A percentile compares a stretch with the other conserved stretches of the same genome.
These are phyloP conservation scores for Candolleomyces aberdarensis DNA, from an alignment of 768 basidiomycete genomes.

Conservation along the genomic window DNA sequence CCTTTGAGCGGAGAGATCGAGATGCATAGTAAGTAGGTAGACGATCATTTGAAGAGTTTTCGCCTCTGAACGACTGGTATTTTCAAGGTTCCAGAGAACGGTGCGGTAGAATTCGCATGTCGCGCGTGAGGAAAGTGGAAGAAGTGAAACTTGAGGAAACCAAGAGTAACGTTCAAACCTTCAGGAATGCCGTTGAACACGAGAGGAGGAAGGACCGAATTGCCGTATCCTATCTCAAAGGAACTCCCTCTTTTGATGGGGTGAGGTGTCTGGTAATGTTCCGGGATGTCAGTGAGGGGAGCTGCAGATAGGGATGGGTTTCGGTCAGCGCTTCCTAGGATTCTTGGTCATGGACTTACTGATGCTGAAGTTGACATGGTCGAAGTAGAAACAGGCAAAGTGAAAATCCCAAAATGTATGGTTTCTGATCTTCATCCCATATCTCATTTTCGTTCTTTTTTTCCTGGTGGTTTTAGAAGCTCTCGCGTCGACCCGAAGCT, in stretches of 20 bases:
- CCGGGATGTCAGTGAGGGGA: constrained; percentile 20
- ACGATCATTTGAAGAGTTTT: too few species aligned
- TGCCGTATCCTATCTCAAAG: constrained; percentile 38
- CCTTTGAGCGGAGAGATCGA: too few species aligned
- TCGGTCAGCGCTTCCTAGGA: neutral
- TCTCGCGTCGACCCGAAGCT: too few species aligned
- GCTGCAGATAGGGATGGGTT: constrained; percentile 21
- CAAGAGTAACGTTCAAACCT: constrained; percentile 31
- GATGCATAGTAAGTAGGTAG: too few species aligned
- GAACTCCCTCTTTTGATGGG: constrained; percentile 18
- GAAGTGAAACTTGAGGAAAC: constrained; percentile 42
- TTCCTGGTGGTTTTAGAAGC: too few species aligned
- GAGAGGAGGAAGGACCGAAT: constrained; percentile 27
- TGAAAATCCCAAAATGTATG: neutral
- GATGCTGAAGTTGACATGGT: constrained; percentile 34
- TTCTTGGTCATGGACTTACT: constrained; percentile 19
- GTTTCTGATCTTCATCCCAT: too few species aligned
- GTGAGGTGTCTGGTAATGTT: constrained; percentile 16
- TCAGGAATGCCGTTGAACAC: constrained; percentile 22
- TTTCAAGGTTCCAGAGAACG: too few species aligned
- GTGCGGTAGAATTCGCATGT: too few species aligned
- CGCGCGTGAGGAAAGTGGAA: too few species aligned
- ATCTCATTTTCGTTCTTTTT: too few species aligned
- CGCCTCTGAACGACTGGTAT: too few species aligned
- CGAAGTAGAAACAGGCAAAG: constrained; percentile 32